Evolutionary conservation across 352 stramenopile species (phyloP).

Genomic region (Aphanomyces astaci): DNA sequence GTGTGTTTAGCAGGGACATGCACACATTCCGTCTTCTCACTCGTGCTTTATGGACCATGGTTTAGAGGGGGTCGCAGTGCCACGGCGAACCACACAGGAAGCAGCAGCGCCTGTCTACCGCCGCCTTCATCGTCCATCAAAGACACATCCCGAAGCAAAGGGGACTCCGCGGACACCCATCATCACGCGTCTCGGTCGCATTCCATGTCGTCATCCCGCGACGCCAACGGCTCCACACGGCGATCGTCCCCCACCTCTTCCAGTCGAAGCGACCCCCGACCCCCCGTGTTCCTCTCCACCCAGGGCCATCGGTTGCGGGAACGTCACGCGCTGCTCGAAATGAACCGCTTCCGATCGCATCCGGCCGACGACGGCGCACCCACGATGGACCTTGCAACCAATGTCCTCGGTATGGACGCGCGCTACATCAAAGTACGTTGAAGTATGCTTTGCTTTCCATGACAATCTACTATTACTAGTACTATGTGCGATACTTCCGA

Average conservation of each 20-base stretch:
- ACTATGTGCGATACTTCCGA: no score
- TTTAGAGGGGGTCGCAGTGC: no score
- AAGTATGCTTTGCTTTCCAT: no score
- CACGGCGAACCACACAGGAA: background rate
- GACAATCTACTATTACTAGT: no score
- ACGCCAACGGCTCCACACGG: background rate
- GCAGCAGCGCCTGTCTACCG: no score
- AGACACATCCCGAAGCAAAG: no score
- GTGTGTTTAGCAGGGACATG: no score
- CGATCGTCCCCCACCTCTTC: background rate
- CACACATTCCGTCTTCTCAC: no score
- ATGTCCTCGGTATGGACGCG: constrained; percentile 4
- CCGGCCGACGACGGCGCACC: background rate
- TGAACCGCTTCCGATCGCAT: constrained; percentile 9
- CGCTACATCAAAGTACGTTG: constrained; percentile 14
- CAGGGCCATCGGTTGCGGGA: constrained; percentile 7
- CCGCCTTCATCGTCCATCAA: no score
- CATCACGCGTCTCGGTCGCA: background rate
- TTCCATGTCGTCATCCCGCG: background rate
- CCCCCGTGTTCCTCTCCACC: constrained; percentile 10
- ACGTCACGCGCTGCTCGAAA: constrained; percentile 6
- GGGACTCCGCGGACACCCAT: background rate
- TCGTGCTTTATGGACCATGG: no score
- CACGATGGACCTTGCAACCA: background rate
- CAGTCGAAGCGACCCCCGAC: background rate